Conservation (phyloP, 257 asterid species). For the Fraxinus americana region DNA sequence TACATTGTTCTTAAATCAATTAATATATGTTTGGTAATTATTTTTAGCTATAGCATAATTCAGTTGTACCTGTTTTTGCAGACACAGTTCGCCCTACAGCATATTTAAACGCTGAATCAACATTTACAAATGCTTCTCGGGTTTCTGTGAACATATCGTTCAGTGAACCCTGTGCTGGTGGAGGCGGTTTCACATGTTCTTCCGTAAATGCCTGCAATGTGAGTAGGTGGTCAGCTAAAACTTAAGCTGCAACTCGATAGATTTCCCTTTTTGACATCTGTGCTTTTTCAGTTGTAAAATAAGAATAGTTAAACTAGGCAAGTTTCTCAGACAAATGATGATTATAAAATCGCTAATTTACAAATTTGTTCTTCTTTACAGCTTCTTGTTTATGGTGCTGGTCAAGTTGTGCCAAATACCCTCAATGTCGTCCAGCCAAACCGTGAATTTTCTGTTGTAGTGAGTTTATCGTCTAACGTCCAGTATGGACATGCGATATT, state of each 20-base stretch:
- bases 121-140: constrained; percentile 72
- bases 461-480: constrained; percentile 55
- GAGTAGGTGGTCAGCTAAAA: constrained; percentile 56
- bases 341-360: constrained; percentile 9
- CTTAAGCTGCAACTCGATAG: constrained; percentile 3
- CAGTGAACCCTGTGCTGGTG: constrained; percentile 69
- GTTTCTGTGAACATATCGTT: constrained; percentile 67
- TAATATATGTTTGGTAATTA: constrained; percentile 2
- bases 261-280: not conserved
- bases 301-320: not conserved
- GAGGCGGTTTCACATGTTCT: constrained; percentile 74
- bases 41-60: constrained; percentile 2
- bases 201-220: constrained; percentile 80
- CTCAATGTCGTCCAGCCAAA: constrained; percentile 54
- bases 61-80: constrained; percentile 38
- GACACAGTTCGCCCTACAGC: constrained; percentile 87
- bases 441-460: constrained; percentile 59
- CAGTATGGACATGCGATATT: constrained; percentile 67
- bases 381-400: constrained; percentile 92
- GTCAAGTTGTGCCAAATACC: constrained; percentile 67
- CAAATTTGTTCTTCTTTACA: constrained; percentile 31
- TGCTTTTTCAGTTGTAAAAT: not conserved
- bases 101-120: constrained; percentile 42
- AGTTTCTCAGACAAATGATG: not conserved
- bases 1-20: not conserved